phyloP scores from a whole-genome alignment of 225 moss, liverwort and hornwort genomes.

The Pseudoscleropodium purum region DNA sequence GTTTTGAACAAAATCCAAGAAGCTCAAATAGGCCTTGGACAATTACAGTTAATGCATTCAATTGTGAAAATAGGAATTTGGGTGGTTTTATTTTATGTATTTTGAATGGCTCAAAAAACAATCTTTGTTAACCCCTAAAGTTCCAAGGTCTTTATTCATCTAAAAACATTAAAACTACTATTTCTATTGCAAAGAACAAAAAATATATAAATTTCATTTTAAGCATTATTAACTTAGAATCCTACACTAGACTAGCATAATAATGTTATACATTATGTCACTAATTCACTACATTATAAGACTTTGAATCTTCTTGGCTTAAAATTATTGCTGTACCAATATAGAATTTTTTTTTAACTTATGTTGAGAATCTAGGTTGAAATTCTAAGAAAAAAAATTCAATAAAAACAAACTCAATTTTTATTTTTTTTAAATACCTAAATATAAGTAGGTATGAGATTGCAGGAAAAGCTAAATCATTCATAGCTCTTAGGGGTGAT shows the following conservation, averaged over 20 bases:
- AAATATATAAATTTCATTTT: too few relatives aligned
- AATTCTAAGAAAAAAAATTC: too few relatives aligned
- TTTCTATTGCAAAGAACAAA: neutral
- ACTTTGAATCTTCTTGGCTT: neutral
- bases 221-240: neutral
- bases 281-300: neutral
- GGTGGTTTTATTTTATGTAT: neutral
- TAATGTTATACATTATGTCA: rapidly evolving
- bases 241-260: neutral
- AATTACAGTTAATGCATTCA: neutral
- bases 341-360: neutral
- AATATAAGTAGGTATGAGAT: neutral
- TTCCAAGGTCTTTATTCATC: neutral
- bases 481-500: rapidly evolving
- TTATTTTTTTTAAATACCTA: neutral
- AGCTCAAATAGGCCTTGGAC: neutral
- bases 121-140: neutral
- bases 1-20: neutral
- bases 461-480: neutral
- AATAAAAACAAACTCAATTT: too few relatives aligned
- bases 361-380: neutral
- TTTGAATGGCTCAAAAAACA: rapidly evolving
- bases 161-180: neutral
- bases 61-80: neutral
- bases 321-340: neutral